Evolutionary conservation across 176 grass and related monocot genomes (phyloP), one percentile per base, ranked within the genome.

Genomic region (Triticum timopheevii): DNA sequence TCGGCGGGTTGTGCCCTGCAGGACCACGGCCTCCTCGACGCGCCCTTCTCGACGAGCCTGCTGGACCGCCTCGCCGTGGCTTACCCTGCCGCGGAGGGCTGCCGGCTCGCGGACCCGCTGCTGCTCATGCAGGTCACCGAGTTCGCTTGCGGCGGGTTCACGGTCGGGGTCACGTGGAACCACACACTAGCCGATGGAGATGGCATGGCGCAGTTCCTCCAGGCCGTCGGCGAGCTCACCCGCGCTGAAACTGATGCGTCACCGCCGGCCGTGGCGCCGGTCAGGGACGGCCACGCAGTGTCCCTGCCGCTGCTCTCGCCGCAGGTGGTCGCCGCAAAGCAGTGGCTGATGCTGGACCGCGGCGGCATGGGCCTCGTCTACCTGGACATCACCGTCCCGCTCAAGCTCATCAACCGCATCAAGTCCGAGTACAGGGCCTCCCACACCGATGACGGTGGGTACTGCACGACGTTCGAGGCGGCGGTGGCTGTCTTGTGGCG

Each of bases 91-190:
- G 45, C 31, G 15, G 54, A 19, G 5, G 15, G 23, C 62, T 52
- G 73, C 44, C 44, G 44, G 42, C 42, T 27, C 44, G 15, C 31
- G 0, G 79, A 87, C 10, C 86, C 86, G 0, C 19, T 82, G 61
- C 59, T 87, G 79, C n/a, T 82, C 9, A 40, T 87, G 61, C 79
- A 87, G 79, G 86, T 87, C n/a, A 87, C 86, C 7, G 62, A 44
- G 61, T 77, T 87, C 62, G 6, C 61, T 2, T 88, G 86, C 19
- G 86, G 86, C 1, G 80, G 86, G 17, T 88, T 88, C 62, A 19
- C 66, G 13, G 70, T 88, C 8, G 79, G 86, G 1, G 78, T 83
- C 19, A 88, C 86, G 34, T 88, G 72, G 80, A 88, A 88, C 79
- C 86, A 88, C 3, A 35, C 39, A 16, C 17, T 67, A 0, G 71